Conservation (phyloP, 2,329 filamentous ascomycete genomes). For the Paraphaeosphaeria sporulosa region DNA sequence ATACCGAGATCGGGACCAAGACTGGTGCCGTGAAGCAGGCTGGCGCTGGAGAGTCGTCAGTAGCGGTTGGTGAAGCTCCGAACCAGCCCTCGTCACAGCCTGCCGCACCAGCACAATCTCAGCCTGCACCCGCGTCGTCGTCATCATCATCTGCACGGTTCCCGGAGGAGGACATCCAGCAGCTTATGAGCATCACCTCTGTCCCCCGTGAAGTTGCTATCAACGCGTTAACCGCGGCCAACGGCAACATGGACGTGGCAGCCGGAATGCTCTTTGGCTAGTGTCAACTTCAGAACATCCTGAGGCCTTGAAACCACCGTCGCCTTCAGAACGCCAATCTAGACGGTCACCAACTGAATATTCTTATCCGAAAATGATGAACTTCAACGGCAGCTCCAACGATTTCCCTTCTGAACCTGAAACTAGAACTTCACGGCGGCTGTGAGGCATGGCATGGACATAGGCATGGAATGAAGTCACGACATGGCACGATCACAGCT, state of each 20-base stretch:
- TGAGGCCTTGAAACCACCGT: background rate
- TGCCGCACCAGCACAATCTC: constrained; percentile 2
- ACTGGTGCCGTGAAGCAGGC: constrained; percentile 77
- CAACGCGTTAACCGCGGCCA: constrained; percentile 2
- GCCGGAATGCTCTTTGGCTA: constrained; percentile 2
- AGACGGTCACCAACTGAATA: background rate
- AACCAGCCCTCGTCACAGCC: background rate
- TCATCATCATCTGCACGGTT: background rate
- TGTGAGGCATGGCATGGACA: background rate
- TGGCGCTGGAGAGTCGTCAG: constrained; percentile 41
- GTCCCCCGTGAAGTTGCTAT: constrained; percentile 3
- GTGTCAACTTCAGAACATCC: background rate
- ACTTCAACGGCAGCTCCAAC: background rate
- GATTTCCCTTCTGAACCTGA: background rate
- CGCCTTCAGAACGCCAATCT: background rate
- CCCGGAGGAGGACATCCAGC: constrained; percentile 8
- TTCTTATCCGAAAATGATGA: background rate
- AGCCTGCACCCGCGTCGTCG: background rate
- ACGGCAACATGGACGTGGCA: constrained; percentile 4
- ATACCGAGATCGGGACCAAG: constrained; percentile 85
- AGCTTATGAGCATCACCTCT: constrained; percentile 5
- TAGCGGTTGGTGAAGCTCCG: constrained; percentile 20
- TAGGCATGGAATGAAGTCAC: background rate
- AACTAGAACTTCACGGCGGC: background rate
- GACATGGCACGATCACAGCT: constrained; percentile 2